Evolutionary conservation across 306 rosid genomes (phyloP).

Genomic region (Luffa acutangula): DNA sequence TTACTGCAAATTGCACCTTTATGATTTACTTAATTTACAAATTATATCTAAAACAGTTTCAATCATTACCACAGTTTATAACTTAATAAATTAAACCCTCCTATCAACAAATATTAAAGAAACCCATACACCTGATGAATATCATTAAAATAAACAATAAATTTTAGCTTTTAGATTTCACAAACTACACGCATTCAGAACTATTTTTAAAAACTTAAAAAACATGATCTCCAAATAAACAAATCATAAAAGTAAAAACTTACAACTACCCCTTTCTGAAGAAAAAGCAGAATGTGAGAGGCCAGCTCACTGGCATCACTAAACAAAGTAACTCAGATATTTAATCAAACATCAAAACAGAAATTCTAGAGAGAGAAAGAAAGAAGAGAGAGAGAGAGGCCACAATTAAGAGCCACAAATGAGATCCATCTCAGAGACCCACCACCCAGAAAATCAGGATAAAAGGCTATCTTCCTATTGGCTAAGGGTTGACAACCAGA

Average conservation of each 20-base stretch:
- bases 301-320: neutral
- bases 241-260: neutral
- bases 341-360: neutral
- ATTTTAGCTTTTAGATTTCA: neutral
- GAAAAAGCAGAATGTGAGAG: neutral
- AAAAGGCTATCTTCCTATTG: constrained; percentile 8
- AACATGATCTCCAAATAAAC: neutral
- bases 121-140: neutral
- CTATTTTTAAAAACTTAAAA: neutral
- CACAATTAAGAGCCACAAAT: constrained; percentile 19
- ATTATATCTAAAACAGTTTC: neutral
- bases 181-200: neutral
- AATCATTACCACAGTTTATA: neutral
- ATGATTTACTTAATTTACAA: neutral
- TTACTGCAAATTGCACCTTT: neutral
- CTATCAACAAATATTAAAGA: neutral
- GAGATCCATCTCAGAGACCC: constrained; percentile 21
- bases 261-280: neutral
- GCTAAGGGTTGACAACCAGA: constrained; percentile 13
- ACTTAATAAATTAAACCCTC: neutral
- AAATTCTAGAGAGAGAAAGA: neutral
- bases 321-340: neutral
- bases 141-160: neutral
- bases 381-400: neutral
- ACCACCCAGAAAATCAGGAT: constrained; percentile 34